phyloP scores from a whole-genome alignment of 2,329 filamentous ascomycete genomes.

The Colletotrichum higginsianum region DNA sequence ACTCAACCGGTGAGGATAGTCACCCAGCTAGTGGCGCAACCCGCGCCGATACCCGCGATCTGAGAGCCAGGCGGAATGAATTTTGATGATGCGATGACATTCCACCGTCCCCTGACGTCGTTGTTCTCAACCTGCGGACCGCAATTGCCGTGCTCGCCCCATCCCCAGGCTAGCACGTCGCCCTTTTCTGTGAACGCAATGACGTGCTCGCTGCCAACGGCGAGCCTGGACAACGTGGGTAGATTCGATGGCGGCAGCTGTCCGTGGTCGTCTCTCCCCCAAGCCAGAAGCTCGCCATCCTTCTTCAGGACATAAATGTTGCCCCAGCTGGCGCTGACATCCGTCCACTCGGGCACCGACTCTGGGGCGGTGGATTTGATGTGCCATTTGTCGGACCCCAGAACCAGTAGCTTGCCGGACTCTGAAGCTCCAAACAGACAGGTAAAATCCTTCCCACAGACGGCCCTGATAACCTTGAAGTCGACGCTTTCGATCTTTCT shows the following conservation, averaged over 20 bases:
- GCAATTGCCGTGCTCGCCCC: conserved; percentile 98
- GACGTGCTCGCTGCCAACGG: conserved; percentile 92
- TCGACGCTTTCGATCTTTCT: conserved; percentile 69
- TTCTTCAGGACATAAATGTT: conserved; percentile 79
- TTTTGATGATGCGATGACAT: conserved; percentile 73
- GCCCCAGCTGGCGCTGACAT: conserved; percentile 86
- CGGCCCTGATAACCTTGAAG: conserved; percentile 77
- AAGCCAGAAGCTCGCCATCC: conserved; percentile 75
- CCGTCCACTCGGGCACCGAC: conserved; percentile 71
- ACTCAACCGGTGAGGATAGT: conserved; percentile 57
- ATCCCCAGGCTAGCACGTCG: conserved; percentile 89
- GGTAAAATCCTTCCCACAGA: conserved; percentile 90
- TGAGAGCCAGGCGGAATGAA: conserved; percentile 65
- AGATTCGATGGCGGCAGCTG: conserved; percentile 79
- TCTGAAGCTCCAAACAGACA: conserved; percentile 73
- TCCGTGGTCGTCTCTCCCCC: conserved; percentile 90
- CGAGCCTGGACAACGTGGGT: conserved; percentile 73
- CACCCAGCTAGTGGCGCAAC: conserved; percentile 92
- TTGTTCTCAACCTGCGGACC: conserved; percentile 76
- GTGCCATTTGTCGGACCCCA: conserved; percentile 84
- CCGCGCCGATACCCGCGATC: conserved; percentile 80
- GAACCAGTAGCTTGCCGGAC: conserved; percentile 73
- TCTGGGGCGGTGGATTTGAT: conserved; percentile 71
- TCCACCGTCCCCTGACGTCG: conserved; percentile 79
- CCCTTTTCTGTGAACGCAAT: conserved; percentile 77